phyloP scores from a whole-genome alignment of 306 rosid species.

The Castanea sativa region DNA sequence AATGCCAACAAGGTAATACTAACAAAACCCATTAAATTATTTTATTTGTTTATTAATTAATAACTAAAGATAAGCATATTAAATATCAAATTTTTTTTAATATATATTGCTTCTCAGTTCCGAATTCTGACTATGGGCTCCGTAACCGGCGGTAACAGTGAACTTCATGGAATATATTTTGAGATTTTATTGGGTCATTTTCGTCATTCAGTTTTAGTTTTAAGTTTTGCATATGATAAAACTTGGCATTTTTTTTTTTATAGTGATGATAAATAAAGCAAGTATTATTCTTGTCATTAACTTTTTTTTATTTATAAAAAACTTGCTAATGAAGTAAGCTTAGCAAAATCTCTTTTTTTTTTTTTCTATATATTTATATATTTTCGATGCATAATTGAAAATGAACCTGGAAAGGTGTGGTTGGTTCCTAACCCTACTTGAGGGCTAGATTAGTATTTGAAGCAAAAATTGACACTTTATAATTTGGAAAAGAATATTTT shows the following conservation, averaged over 20 bases:
- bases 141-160: background rate
- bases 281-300: too few relatives aligned
- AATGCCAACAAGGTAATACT: slow-evolving; percentile 80
- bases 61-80: background rate
- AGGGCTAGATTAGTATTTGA: background rate
- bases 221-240: background rate
- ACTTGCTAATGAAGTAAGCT: too few relatives aligned
- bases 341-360: too few relatives aligned
- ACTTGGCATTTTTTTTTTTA: background rate
- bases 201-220: background rate
- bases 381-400: too few relatives aligned
- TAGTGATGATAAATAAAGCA: background rate
- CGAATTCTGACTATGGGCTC: background rate
- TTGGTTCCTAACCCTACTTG: too few relatives aligned
- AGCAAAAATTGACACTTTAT: background rate
- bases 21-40: background rate
- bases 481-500: background rate
- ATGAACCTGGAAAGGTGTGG: too few relatives aligned
- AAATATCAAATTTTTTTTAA: too few relatives aligned
- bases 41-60: background rate
- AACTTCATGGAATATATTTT: background rate
- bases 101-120: too few relatives aligned
- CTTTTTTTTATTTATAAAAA: too few relatives aligned
- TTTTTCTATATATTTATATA: too few relatives aligned
- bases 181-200: background rate